Base-by-base conservation (phyloP, 176 grass and related monocot species). In the Triticum dicoccoides region DNA sequence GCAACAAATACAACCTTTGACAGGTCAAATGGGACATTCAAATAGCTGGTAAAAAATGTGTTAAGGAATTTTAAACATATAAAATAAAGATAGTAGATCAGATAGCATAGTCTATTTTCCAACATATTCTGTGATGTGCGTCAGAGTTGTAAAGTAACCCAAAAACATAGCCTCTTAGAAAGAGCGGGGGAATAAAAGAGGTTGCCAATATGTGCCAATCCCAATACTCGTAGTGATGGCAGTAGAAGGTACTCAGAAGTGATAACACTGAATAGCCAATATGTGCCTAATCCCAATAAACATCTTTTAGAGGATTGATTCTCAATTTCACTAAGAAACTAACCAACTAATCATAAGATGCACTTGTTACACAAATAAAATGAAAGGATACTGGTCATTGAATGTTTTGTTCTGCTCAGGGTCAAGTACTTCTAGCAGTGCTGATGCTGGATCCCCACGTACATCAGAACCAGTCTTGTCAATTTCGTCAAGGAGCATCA, bases 401-500 rank as follows among this genome's bases (percentile, higher is more conserved):
- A 99, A 99, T 37, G 94, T 85, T 80, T 88, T 92, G 59, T 99
- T 99, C 76, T 96, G 97, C 72, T 99, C 94, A 45, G 97, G 97
- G 47, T 99, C 97, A 78, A 99, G 97, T 91, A 99, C 97, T 96
- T 99, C 97, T 72, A 99, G 85, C 38, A 99, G 91, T 47, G 97
- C 97, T 80, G 97, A 99, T 88, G 97, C 94, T 65, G 97, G 97
- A 84, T 99, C 97, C 9, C 97, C 97, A 80, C 94, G 93, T 72
- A 96, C 92, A 86, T 99, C 97, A 79, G 97, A 99, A 89, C 97
- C 97, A 45, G 97, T 99, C 85, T 99, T 99, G 85, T 99, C 97
- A 83, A 99, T 93, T 91, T 99, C 97, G n/a, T 99, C 97, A 79
- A 99, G 92, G 83, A 99, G 92, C 92, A 99, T 99, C 69, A 99